These are phyloP conservation scores for Erythrobasidium hasegawianum DNA, from an alignment of 1,284 basidiomycete species.

Conservation along the genomic window DNA sequence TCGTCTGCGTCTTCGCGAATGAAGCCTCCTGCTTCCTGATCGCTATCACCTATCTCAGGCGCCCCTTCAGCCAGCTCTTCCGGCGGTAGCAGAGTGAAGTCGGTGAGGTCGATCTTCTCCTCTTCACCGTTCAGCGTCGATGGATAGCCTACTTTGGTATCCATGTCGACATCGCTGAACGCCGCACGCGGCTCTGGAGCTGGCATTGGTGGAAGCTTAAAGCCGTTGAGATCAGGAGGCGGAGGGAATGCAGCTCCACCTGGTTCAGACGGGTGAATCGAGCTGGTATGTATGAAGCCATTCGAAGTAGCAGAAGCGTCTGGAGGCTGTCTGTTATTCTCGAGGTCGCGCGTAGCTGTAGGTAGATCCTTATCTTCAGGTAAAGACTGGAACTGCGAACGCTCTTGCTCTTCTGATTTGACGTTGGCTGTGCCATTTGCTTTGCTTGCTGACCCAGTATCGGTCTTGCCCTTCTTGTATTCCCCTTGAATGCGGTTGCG, in stretches of 20 bases:
- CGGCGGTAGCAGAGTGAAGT: conserved; percentile 26
- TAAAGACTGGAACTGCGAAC: conserved; percentile 18
- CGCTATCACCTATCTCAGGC: conserved; percentile 23
- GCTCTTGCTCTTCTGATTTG: conserved; percentile 8
- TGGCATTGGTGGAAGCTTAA: conserved; percentile 33
- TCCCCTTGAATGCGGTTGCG: conserved; percentile 49
- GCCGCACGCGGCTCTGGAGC: conserved; percentile 13
- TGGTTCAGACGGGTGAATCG: conserved; percentile 7
- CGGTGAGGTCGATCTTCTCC: conserved; percentile 15
- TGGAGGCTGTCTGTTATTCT: neutral
- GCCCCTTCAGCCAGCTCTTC: conserved; percentile 28
- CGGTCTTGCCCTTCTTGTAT: conserved; percentile 16
- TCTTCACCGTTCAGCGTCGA: neutral
- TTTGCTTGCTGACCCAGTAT: neutral
- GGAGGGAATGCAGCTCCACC: conserved; percentile 26
- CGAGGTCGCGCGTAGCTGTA: neutral
- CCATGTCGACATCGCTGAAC: conserved; percentile 8
- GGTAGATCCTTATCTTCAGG: conserved; percentile 4
- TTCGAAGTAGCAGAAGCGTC: neutral
- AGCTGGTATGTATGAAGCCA: conserved; percentile 15
- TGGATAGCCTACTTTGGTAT: conserved; percentile 1
- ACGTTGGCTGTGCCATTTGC: neutral
- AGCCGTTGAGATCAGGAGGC: conserved; percentile 12
- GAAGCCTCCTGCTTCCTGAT: conserved; percentile 9
- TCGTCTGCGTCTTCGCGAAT: conserved; percentile 14